Conservation (phyloP, 192 early-diverging fungal genomes). For the Coemansia aciculifera region DNA sequence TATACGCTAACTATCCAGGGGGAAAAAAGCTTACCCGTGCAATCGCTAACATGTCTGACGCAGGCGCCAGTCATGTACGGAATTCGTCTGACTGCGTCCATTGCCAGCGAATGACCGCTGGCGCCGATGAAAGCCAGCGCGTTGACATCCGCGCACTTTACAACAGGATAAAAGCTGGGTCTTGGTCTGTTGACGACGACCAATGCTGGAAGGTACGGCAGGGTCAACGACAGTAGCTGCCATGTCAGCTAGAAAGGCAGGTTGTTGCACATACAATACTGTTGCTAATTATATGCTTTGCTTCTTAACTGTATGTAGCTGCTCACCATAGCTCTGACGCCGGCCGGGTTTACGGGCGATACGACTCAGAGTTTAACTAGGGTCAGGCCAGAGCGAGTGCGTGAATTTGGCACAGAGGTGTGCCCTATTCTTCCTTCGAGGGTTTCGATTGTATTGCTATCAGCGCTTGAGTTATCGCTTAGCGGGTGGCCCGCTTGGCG, state of each 20-base stretch:
- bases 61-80: not conserved
- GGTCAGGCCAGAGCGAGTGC: not conserved
- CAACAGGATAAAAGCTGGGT: constrained; percentile 5
- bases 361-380: not conserved
- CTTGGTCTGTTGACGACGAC: constrained; percentile 24
- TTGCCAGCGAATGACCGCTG: constrained; percentile 28
- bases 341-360: not conserved
- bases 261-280: not conserved
- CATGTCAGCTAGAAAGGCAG: not conserved
- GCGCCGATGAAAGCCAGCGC: not conserved
- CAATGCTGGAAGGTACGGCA: constrained; percentile 36
- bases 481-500: constrained; percentile 4
- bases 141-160: constrained; percentile 21
- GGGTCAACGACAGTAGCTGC: not conserved
- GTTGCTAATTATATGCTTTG: not conserved
- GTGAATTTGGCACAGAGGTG: not conserved
- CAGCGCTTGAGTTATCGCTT: constrained; percentile 12
- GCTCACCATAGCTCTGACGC: not conserved
- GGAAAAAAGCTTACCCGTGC: not conserved
- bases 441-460: constrained; percentile 8
- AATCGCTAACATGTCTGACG: constrained; percentile 12
- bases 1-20: not conserved
- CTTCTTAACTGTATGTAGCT: not conserved
- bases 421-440: constrained; percentile 18
- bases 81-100: constrained; percentile 28